Evolutionary conservation across 345 rosid genomes (phyloP), one percentile per base, ranked within the genome.

Genomic region (Mangifera indica): DNA sequence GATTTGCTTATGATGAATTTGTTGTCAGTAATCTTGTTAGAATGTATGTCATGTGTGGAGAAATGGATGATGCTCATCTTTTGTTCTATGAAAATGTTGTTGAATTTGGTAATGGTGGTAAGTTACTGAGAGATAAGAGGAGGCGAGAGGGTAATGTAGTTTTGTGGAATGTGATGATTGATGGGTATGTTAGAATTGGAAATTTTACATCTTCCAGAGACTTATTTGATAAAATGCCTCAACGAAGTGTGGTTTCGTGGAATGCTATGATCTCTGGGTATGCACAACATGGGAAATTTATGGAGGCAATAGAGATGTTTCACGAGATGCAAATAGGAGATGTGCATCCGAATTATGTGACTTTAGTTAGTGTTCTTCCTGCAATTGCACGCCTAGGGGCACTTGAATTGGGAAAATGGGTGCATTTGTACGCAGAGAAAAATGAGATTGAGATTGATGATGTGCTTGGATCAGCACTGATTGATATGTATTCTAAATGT

Each of bases 401-500:
- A 0, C 80, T 87, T 12, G 91, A 88, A 24, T 25, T 84, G 48
- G 97, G 95, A 10, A 81, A 89, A 66, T 88, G 90, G 91, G 81
- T 91, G 75, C 91, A 87, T 81, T 79, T 82, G n/a, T 89, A 77
- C 76, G 89, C 86, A 3, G 83, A 82, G 55, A 85, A 51, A 57
- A 83, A 77, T 26, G 74, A 67, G 17, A 81, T 86, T 55, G 73
- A 69, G 81, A 77, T 85, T 12, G 85, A 88, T 67, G 91, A 83
- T 63, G 86, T 83, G 60, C 90, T 88, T 56, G 90, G 90, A 60
- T 89, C 90, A 52, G 93, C 91, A 64, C 72, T 91, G 65, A 85
- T 89, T 59, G 95, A 91, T 72, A 87, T 89, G 95, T 89, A 91
- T 68, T 82, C 89, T 0, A 87, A 91, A 71, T 87, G 97, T 60